Evolutionary conservation across 495 filamentous ascomycete genomes (phyloP).

Genomic region (Neurospora tetraspora): DNA sequence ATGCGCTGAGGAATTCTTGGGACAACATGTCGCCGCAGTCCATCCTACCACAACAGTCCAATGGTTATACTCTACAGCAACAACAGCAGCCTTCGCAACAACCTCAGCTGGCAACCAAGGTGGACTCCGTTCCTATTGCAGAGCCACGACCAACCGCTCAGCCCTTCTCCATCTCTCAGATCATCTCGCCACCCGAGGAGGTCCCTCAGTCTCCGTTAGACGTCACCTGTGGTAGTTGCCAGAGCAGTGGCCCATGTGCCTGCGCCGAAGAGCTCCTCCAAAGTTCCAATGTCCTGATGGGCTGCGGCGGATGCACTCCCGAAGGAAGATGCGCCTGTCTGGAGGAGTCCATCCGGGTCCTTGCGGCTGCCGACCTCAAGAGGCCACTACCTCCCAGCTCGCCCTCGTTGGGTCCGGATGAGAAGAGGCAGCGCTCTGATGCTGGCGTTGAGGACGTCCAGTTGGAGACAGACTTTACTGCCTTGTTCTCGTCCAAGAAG

Average conservation of each 20-base stretch:
- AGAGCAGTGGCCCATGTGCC: conserved; percentile 36
- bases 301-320: conserved; percentile 55
- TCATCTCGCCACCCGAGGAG: conserved; percentile 36
- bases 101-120: neutral
- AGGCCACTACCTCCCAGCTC: conserved; percentile 27
- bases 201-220: conserved; percentile 14
- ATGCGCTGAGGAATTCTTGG: conserved; percentile 8
- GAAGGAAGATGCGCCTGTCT: conserved; percentile 57
- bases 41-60: neutral
- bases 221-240: conserved; percentile 41
- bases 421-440: conserved; percentile 39
- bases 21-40: conserved; percentile 9
- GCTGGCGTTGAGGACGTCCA: conserved; percentile 17
- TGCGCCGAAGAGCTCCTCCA: conserved; percentile 43
- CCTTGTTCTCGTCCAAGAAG: conserved; percentile 42
- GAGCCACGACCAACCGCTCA: conserved; percentile 22
- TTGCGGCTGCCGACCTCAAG: conserved; percentile 26
- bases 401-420: conserved; percentile 40
- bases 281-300: conserved; percentile 28
- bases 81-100: conserved; percentile 6
- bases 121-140: conserved; percentile 4
- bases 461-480: conserved; percentile 65
- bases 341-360: conserved; percentile 46
- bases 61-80: neutral
- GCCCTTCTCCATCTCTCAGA: conserved; percentile 37